Base-by-base conservation (phyloP, 2,329 filamentous ascomycete species). In the Aspergillus brunneoviolaceus region DNA sequence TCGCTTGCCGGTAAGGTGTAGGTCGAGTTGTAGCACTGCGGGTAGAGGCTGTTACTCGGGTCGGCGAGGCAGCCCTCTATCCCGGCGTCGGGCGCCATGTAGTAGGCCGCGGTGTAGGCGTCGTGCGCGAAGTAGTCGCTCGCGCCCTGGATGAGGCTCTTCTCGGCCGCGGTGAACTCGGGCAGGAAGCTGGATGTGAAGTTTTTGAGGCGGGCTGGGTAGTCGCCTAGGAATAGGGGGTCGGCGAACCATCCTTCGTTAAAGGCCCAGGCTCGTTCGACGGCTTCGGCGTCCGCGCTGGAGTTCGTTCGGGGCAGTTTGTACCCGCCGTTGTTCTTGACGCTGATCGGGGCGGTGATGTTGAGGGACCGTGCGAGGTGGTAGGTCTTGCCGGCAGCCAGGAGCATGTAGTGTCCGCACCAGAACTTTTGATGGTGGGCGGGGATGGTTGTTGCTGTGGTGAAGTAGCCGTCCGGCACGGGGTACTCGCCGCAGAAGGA, bases 381-480 rank as follows among this genome's bases (percentile, higher is more conserved):
- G 51, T 53, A 53, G 7, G 51, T 53, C 27, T 53, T 53, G 4
- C 31, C 51, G 12, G 51, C 51, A 11, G 51, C 51, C 11, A 53
- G 19, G 21, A 53, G 51, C 51, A 53, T 53, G 33, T 53, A 53
- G 51, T 53, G 51, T 12, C 33, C 51, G 33, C 51, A 53, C 51
- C 51, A 53, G 51, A 23, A 53, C 21, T 33, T 33, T 42, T 53
- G 51, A 7, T 53, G 51, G 11, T 27, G n/a, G 51, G 10, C 19
- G 10, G 51, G 51, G 31, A 53, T 53, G 33, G 16, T 16, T 12
- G 33, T 53, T 33, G 51, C 45, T 11, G 2, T 19, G 2, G 51
- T 39, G 33, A 53, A 53, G 16, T 53, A 45, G 3, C 31, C 11
- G 16, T 45, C 33, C n/a, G 51, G 51, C 11, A 53, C 33, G 19